Evolutionary conservation across 352 stramenopile species (phyloP), one percentile per base, ranked within the genome.

Genomic region (Phytophthora sp.): DNA sequence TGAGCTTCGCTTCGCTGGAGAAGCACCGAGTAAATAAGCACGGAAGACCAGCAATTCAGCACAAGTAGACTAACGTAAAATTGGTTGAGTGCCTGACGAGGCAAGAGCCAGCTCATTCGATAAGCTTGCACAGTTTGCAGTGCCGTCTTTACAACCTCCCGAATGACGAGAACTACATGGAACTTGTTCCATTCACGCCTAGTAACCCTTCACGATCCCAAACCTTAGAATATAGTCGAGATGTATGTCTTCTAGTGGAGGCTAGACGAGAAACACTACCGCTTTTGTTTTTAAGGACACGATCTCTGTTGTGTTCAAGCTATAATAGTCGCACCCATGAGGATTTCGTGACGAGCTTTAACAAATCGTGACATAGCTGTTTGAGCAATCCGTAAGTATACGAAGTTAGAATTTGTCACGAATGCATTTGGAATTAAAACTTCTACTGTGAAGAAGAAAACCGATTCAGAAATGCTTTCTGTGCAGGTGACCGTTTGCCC

Each of bases 381-480:
- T n/a, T n/a, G n/a, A n/a, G n/a, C n/a, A n/a, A n/a, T 32, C 28
- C 28, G 28, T 32, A 11, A 11, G 28, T 11, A 32, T 11, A 32
- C 28, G 28, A 6, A 32, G 28, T 6, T 32, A 6, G 28, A 11
- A 32, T 32, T n/a, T n/a, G n/a, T n/a, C n/a, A n/a, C n/a, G n/a
- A 32, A 32, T 11, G 28, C 6, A 32, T 11, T 6, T 32, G 28
- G 6, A 11, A 11, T 32, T 11, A 11, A 6, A 15, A 28, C 3
- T 21, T n/a, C 42, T 59, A 55, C 57, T 62, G 42, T 7, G 13
- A 35, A 60, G 50, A 44, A 11, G 15, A 35, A 35, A 84, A 74
- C 2, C 74, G 65, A 49, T 81, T 78, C 27, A 90, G 34, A 32
- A 90, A 90, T 12, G 77, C 81, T 23, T 90, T 82, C 52, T 90